Conservation (phyloP, 208 protist species). For the Leishmania amazonensis region DNA sequence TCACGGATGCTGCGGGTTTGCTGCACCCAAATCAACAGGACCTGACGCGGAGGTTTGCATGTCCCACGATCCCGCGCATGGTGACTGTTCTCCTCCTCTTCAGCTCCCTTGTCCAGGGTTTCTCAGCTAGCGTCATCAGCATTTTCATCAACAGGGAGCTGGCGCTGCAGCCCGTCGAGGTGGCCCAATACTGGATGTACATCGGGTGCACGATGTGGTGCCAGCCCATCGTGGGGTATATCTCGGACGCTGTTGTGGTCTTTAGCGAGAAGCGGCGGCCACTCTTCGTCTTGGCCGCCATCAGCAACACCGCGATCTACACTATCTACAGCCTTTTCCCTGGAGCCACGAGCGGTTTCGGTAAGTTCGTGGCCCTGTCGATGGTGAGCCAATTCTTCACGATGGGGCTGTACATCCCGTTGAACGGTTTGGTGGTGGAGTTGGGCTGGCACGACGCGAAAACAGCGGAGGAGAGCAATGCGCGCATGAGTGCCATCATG, state of each 20-base stretch:
- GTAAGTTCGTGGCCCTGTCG: slow-evolving; percentile 31
- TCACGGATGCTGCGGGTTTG: not conserved
- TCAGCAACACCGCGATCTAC: slow-evolving; percentile 37
- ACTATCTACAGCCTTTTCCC: slow-evolving; percentile 20
- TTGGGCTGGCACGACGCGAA: slow-evolving; percentile 43
- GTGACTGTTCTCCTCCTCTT: slow-evolving; percentile 41
- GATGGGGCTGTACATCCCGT: slow-evolving; percentile 51
- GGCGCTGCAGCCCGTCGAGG: slow-evolving; percentile 32
- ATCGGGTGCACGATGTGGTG: slow-evolving; percentile 35
- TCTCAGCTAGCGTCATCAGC: slow-evolving; percentile 33
- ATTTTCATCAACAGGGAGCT: slow-evolving; percentile 43
- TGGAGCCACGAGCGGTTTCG: slow-evolving; percentile 10
- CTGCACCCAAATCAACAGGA: not conserved
- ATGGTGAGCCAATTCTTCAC: slow-evolving; percentile 34
- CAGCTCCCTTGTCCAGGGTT: slow-evolving; percentile 33
- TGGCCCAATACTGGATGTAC: slow-evolving; percentile 48
- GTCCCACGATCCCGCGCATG: slow-evolving; percentile 24
- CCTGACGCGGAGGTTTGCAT: not conserved
- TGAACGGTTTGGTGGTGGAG: slow-evolving; percentile 58
- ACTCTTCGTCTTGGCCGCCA: slow-evolving; percentile 34
- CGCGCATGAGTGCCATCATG: slow-evolving; percentile 48
- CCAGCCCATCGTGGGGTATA: slow-evolving; percentile 38
- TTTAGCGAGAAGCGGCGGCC: slow-evolving; percentile 47
- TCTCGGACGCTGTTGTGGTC: slow-evolving; percentile 41
- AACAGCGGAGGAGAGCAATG: slow-evolving; percentile 43